A percentile compares a stretch with the other conserved stretches of the same genome.
Evolutionary conservation across 495 filamentous ascomycete genomes (phyloP).

Genomic region (Daldinia decipiens): DNA sequence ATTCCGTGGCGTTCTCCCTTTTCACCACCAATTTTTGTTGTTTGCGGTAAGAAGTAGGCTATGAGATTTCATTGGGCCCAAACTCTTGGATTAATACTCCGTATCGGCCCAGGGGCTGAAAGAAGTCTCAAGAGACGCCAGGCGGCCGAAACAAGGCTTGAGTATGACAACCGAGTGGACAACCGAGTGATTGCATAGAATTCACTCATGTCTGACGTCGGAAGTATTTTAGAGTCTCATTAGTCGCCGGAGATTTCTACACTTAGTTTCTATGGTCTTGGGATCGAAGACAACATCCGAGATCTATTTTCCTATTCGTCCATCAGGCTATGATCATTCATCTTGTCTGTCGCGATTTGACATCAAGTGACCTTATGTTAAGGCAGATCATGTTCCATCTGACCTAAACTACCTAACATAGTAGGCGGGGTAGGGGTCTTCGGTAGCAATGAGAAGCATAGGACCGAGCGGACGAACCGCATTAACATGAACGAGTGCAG

Average conservation of each 20-base stretch:
- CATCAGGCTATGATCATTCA: constrained; percentile 10
- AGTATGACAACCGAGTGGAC: constrained; percentile 15
- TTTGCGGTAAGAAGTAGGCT: constrained; percentile 8
- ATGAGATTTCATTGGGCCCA: constrained; percentile 24
- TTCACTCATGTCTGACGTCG: constrained; percentile 21
- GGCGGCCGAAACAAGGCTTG: constrained; percentile 4
- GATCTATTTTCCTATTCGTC: constrained; percentile 36
- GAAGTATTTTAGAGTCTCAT: constrained; percentile 32
- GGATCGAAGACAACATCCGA: constrained; percentile 20
- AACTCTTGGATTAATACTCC: constrained; percentile 21
- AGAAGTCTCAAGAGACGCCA: constrained; percentile 28
- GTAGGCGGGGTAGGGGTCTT: constrained; percentile 21
- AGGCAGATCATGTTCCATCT: constrained; percentile 24
- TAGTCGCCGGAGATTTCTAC: constrained; percentile 35
- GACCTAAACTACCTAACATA: neutral
- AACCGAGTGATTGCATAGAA: constrained; percentile 21
- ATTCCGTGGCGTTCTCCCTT: constrained; percentile 7
- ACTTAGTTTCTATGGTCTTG: constrained; percentile 7
- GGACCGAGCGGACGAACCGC: constrained; percentile 31
- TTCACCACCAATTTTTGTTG: neutral
- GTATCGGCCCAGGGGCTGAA: constrained; percentile 27
- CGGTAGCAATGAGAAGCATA: constrained; percentile 36
- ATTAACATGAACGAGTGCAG: constrained; percentile 22
- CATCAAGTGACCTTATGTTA: constrained; percentile 31
- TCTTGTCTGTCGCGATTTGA: constrained; percentile 15